Percentiles rank a stretch among this genome's conserved stretches.
These are phyloP conservation scores for Penicillium cosmopolitanum DNA, from an alignment of 495 filamentous ascomycete species.

Conservation along the genomic window DNA sequence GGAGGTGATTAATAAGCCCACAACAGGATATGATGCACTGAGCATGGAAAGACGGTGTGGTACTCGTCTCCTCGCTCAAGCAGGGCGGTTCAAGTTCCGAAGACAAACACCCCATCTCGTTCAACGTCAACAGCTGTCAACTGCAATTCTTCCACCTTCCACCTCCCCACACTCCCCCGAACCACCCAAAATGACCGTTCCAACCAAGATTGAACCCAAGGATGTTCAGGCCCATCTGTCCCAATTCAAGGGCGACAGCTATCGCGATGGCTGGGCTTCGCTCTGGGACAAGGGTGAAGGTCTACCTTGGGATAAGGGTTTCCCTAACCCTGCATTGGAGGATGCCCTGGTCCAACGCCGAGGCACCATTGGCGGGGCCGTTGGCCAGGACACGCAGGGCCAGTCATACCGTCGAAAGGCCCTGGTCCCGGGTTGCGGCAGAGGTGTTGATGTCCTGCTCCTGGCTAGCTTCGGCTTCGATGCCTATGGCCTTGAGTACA, in stretches of 20 bases:
- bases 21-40: neutral
- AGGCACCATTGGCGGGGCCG: constrained; percentile 48
- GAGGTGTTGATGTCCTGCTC: constrained; percentile 74
- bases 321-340: constrained; percentile 66
- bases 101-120: neutral
- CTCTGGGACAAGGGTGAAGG: constrained; percentile 64
- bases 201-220: constrained; percentile 28
- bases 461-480: constrained; percentile 74
- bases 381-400: constrained; percentile 29
- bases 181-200: constrained; percentile 23
- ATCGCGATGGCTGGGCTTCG: constrained; percentile 58
- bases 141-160: neutral
- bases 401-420: constrained; percentile 48
- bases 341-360: constrained; percentile 58
- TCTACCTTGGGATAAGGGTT: constrained; percentile 71
- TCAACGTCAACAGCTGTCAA: neutral
- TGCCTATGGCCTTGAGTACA: constrained; percentile 72
- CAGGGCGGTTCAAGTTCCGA: neutral
- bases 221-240: constrained; percentile 33
- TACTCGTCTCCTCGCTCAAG: constrained; percentile 1
- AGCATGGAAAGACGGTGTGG: constrained; percentile 22
- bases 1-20: constrained; percentile 30
- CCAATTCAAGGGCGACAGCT: constrained; percentile 34
- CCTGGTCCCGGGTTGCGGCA: constrained; percentile 74
- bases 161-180: neutral